phyloP scores from a whole-genome alignment of 352 stramenopile species.

The Pythium phragmiticola region DNA sequence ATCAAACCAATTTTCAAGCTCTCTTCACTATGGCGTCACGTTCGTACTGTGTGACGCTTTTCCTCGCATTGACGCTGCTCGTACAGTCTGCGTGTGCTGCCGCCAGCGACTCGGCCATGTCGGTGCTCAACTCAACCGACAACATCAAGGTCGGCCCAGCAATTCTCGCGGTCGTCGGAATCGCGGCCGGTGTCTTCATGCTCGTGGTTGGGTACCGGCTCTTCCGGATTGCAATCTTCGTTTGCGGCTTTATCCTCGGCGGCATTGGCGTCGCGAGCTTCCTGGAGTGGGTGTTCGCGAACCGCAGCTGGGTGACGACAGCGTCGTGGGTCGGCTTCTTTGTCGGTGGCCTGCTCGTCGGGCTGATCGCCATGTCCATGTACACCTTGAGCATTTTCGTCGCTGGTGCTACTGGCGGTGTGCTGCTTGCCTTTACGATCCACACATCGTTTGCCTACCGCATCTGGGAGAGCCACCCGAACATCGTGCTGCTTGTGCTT shows the following conservation, averaged over 20 bases:
- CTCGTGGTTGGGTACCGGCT: slow-evolving; percentile 52
- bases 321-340: slow-evolving; percentile 76
- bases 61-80: slow-evolving; percentile 41
- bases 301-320: slow-evolving; percentile 50
- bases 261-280: slow-evolving; percentile 47
- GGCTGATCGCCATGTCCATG: slow-evolving; percentile 48
- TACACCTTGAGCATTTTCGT: slow-evolving; percentile 57
- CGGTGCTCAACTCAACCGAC: slow-evolving; percentile 40
- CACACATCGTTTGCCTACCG: slow-evolving; percentile 54
- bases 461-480: slow-evolving; percentile 53
- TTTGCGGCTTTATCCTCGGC: slow-evolving; percentile 56
- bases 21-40: slow-evolving; percentile 41
- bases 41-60: slow-evolving; percentile 41
- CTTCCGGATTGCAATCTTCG: slow-evolving; percentile 59
- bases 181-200: slow-evolving; percentile 49
- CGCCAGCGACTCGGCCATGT: slow-evolving; percentile 34
- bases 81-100: slow-evolving; percentile 34
- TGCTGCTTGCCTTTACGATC: slow-evolving; percentile 55
- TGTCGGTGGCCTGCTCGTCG: slow-evolving; percentile 49
- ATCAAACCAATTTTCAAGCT: neutral
- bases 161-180: slow-evolving; percentile 37
- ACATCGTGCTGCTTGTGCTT: slow-evolving; percentile 52
- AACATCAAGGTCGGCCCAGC: slow-evolving; percentile 35
- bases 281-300: slow-evolving; percentile 52
- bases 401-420: slow-evolving; percentile 50